Base-by-base conservation (phyloP, 306 rosid species). In the Begonia peltatifolia region DNA sequence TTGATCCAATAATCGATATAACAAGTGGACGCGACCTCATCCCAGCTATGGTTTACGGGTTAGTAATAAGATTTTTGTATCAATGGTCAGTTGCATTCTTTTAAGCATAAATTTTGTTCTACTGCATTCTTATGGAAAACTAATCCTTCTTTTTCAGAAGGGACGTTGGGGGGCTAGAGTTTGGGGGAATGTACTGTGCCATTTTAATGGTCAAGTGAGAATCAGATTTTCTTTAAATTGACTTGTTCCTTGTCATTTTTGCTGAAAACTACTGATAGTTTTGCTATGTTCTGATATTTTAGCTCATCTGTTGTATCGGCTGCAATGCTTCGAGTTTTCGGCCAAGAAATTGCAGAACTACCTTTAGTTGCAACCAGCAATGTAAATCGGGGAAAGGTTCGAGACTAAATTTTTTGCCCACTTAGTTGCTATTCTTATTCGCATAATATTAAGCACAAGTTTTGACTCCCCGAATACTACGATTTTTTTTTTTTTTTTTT, bases 41-140 rank as follows among this genome's bases (percentile, higher is more conserved):
- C 56, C 95, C 99, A 1, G 80, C 95, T 61, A 90, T 90, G 99
- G 94, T 90, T 66, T 83, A 86, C 65, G 99, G 95, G 99, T 90
- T 60, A 66, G 77, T 63, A 64, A 50, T 50, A 35, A 36, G 38
- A 46, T 54, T 9, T 50, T 38, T 18, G 25, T 3, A 43, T 14
- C 14, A 20, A 5, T 49, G 16, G 9, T 30, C 9, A 30, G 38
- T 14, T 61, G 42, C 16, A 53, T 62, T 16, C 46, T 51, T 52
- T 14, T 47, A 55, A 55, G 54, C 50, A 35, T 38, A 63, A 67
- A 46, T 61, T 59, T 41, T 52, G 56, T 25, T 15, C 30, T 54
- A 16, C 46, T 30, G 51, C 44, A 23, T 41, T 64, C 10, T 18
- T 30, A 52, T 38, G 16, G 48, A 47, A 57, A 20, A 52, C 42